Base-by-base conservation (phyloP, 2,329 filamentous ascomycete species). In the Lasiodiplodia gonubiensis region DNA sequence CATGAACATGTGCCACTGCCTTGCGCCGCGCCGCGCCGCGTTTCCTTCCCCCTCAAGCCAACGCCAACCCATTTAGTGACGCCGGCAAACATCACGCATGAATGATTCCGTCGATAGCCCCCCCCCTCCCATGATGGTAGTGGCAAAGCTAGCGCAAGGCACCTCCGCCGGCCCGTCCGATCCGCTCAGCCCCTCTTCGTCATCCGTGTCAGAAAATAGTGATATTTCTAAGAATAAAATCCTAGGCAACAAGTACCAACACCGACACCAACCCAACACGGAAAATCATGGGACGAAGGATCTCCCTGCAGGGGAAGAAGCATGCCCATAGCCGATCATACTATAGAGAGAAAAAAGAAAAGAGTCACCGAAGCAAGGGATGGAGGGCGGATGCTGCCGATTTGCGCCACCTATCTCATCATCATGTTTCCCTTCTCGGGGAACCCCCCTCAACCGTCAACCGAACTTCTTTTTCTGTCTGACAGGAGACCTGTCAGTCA, bases 1-100 rank as follows among this genome's bases (percentile, higher is more conserved):
- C 53, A 55, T 55, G 53, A 55, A 37, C 42, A 46, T 46, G 42
- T 46, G 42, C 42, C 14, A 46, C 42, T 11, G 42, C 18, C 42
- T 46, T n/a, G 42, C 21, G 42, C 42, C 37, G 37, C 7, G 37
- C 37, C 37, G 16, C 37, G 37, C 37, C 35, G 35, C 35, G 35
- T 12, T 37, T 12, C 14, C 6, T 16, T 18, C 14, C 39, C 14
- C 16, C 16, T 18, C 39, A 16, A 42, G 39, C 39, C 14, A 18
- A 42, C 39, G 14, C 39, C 27, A 30, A 7, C 27, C 27, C 27
- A 33, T 21, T 46, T 11, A 21, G 39, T 6, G 39, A 18, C 37
- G 37, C 37, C 5, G 18, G 37, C 37, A 42, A 42, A 42, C 37
- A 42, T n/a, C 18, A n/a, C 16, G 42, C 42, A 46, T 46, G 42